These are phyloP conservation scores for Rhodomyrtus tomentosa DNA, from an alignment of 345 rosid genomes.

Conservation along the genomic window DNA sequence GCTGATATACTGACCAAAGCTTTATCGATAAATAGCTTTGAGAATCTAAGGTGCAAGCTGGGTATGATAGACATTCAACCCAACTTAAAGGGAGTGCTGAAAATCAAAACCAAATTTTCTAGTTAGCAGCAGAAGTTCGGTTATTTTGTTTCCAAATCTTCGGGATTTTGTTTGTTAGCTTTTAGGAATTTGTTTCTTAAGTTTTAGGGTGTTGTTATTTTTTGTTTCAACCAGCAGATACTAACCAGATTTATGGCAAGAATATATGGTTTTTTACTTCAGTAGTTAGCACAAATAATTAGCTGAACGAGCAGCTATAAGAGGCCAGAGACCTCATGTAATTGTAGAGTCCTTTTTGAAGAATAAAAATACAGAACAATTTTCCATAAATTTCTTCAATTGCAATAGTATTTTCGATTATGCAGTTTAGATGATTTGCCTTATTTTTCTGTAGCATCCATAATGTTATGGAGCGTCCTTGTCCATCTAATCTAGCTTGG, in stretches of 20 bases:
- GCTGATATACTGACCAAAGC: not conserved
- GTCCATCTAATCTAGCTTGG: not conserved
- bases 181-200: too few relatives aligned
- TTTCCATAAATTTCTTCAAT: too few relatives aligned
- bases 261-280: too few relatives aligned
- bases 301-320: too few relatives aligned
- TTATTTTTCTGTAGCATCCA: not conserved
- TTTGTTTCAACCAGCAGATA: not conserved
- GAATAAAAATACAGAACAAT: too few relatives aligned
- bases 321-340: too few relatives aligned
- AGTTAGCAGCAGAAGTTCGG: too few relatives aligned
- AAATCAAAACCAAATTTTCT: not conserved
- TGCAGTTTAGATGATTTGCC: not conserved
- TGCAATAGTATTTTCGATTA: not conserved
- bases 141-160: not conserved
- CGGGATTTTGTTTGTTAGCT: too few relatives aligned
- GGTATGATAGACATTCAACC: not conserved
- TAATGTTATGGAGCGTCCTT: not conserved
- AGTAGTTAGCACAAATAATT: too few relatives aligned
- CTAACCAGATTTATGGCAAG: too few relatives aligned
- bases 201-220: too few relatives aligned
- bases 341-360: too few relatives aligned
- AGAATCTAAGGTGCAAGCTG: not conserved
- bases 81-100: not conserved
- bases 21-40: not conserved